Evolutionary conservation across 1,284 basidiomycete species (phyloP), one percentile per base, ranked within the genome.

Genomic region (Fistulina hepatica): DNA sequence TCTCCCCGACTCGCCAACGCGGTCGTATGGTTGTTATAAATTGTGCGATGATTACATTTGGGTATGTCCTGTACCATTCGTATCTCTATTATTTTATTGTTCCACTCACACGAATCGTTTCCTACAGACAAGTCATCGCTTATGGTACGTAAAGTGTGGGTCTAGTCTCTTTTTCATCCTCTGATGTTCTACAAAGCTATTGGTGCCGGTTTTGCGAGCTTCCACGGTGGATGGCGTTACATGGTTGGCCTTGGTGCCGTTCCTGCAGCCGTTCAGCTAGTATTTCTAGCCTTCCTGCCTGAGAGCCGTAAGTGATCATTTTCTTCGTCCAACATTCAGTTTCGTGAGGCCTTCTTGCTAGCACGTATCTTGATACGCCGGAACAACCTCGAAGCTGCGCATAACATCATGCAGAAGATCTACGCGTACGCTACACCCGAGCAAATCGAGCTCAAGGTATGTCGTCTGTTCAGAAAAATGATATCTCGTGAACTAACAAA

Each of bases 191-290:
- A 5, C 13, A 8, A 5, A 31, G 28, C 15, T 3, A 81, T 86
- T 36, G 81, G 80, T 24, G 79, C 81, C 8, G 77, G 70, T 0
- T 88, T 90, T 48, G 72, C 69, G 38, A 66, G 74, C 39, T 60
- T 74, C 17, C 51, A 58, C 21, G 63, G 69, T 9, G 85, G 85
- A 0, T 90, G 85, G 85, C 61, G 85, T 37, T 89, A 75, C 75
- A 86, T 89, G 81, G 81, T 88, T 17, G 83, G 81, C 2, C 60
- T 86, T 1, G 80, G 81, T 12, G 69, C 71, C 2, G 61, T 81
- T 1, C 82, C 83, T 1, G 77, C 81, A 0, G 70, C 61, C 1
- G 43, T 85, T 2, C 84, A 89, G 51, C 63, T 79, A 26, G 37
- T 66, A 5, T 58, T 76, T 37, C 55, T 89, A 35, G 60, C 70